phyloP scores from a whole-genome alignment of 208 protist genomes.

The Porcisia hertigi region DNA sequence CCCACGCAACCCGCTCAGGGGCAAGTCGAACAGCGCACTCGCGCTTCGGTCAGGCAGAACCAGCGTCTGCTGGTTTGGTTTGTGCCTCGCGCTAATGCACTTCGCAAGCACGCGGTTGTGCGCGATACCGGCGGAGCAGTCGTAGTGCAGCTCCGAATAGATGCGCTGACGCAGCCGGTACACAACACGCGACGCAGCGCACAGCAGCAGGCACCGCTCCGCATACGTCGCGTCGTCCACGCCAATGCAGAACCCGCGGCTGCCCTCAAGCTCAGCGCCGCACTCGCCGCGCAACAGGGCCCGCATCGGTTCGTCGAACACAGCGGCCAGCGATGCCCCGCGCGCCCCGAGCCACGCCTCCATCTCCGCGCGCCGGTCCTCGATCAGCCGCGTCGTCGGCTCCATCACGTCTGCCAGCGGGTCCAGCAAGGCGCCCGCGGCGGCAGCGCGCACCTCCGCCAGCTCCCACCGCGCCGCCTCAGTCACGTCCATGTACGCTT shows the following conservation, averaged over 20 bases:
- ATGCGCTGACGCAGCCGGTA: conserved; percentile 33
- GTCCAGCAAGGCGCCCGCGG: conserved; percentile 18
- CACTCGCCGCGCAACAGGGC: conserved; percentile 36
- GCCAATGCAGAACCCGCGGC: conserved; percentile 33
- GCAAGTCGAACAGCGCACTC: conserved; percentile 55
- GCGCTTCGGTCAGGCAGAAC: conserved; percentile 61
- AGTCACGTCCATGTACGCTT: conserved; percentile 89
- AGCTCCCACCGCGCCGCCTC: conserved; percentile 57
- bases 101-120: conserved; percentile 89
- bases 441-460: conserved; percentile 28
- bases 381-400: conserved; percentile 55
- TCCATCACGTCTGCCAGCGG: conserved; percentile 56
- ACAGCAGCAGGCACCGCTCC: conserved; percentile 60
- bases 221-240: conserved; percentile 26
- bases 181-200: conserved; percentile 42
- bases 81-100: conserved; percentile 75
- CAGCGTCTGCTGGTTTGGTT: conserved; percentile 87
- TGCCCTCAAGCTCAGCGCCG: conserved; percentile 28
- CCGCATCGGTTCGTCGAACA: conserved; percentile 62
- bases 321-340: conserved; percentile 48
- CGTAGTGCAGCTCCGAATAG: conserved; percentile 67
- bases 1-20: conserved; percentile 14
- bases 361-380: conserved; percentile 53
- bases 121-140: conserved; percentile 86
- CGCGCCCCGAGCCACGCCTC: conserved; percentile 44